Evolutionary conservation across 257 asterid genomes (phyloP).

Genomic region (Gardenia jasminoides): DNA sequence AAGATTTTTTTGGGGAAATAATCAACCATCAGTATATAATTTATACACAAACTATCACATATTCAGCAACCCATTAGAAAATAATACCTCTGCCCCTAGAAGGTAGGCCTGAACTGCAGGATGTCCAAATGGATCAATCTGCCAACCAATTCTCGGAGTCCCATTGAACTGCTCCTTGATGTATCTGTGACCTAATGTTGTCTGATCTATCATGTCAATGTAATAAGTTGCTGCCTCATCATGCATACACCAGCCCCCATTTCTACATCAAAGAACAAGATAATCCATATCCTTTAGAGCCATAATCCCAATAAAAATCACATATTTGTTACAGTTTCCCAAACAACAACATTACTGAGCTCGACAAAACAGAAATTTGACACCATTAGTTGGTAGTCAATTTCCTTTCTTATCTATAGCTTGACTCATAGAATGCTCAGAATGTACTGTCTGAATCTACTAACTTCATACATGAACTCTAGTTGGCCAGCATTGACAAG

Average conservation of each 20-base stretch:
- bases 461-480: constrained; percentile 66
- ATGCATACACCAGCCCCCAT: constrained; percentile 98
- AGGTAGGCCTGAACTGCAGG: constrained; percentile 98
- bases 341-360: not conserved
- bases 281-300: not conserved
- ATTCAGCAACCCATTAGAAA: not conserved
- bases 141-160: constrained; percentile 98
- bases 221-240: constrained; percentile 96
- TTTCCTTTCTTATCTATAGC: no score
- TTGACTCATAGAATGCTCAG: no score
- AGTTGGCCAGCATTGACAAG: constrained; percentile 88
- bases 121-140: constrained; percentile 97
- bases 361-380: not conserved
- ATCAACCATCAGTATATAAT: no score
- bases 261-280: constrained; percentile 44
- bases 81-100: constrained; percentile 84
- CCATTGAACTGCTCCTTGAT: constrained; percentile 73
- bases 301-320: not conserved
- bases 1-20: not conserved
- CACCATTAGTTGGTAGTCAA: not conserved
- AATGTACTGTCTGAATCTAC: not conserved
- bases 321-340: not conserved
- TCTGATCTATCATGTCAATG: constrained; percentile 98
- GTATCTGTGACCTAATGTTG: constrained; percentile 83
- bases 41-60: not conserved